A percentile compares a stretch with the other conserved stretches of the same genome.
phyloP scores from a whole-genome alignment of 2,329 filamentous ascomycete species.

The Penicillium sp. region DNA sequence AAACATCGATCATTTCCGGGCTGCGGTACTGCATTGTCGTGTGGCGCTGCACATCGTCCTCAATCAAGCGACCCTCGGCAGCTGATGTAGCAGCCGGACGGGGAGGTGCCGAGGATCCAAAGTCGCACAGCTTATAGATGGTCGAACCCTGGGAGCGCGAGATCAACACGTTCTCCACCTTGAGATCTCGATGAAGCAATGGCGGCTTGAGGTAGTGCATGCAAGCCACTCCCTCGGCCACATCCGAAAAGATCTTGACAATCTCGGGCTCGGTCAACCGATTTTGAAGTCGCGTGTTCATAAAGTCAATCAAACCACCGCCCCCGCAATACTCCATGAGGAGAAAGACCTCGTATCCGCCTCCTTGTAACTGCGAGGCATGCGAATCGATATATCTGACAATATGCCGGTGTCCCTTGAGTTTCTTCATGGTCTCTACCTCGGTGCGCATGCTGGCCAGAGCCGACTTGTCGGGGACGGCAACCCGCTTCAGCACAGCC shows the following conservation, averaged over 20 bases:
- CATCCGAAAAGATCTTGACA: conserved; percentile 93
- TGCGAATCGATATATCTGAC: conserved; percentile 99
- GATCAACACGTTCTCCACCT: conserved; percentile 98
- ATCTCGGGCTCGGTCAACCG: conserved; percentile 97
- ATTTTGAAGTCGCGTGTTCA: conserved; percentile 97
- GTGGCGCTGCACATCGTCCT: conserved; percentile 96
- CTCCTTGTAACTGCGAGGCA: conserved; percentile 88
- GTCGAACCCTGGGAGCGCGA: conserved; percentile 68
- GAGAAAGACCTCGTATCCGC: conserved; percentile 96
- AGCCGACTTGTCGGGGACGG: conserved; percentile 93
- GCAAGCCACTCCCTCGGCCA: conserved; percentile 93
- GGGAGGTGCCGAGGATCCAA: conserved; percentile 87
- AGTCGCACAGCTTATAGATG: conserved; percentile 96
- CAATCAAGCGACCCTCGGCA: conserved; percentile 86
- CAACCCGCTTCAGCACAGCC: conserved; percentile 91
- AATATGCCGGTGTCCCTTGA: conserved; percentile 94
- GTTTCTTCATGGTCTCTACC: conserved; percentile 99
- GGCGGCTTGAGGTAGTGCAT: conserved; percentile 99
- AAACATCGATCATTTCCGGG: conserved; percentile 98
- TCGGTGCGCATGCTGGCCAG: conserved; percentile 96
- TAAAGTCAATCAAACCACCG: conserved; percentile 96
- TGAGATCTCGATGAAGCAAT: conserved; percentile 89
- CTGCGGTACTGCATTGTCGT: conserved; percentile 97
- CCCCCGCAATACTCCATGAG: conserved; percentile 98
- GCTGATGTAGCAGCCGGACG: conserved; percentile 84